These are phyloP conservation scores for Xerocomellus dryophilus DNA, from an alignment of 768 basidiomycete genomes.

Conservation along the genomic window DNA sequence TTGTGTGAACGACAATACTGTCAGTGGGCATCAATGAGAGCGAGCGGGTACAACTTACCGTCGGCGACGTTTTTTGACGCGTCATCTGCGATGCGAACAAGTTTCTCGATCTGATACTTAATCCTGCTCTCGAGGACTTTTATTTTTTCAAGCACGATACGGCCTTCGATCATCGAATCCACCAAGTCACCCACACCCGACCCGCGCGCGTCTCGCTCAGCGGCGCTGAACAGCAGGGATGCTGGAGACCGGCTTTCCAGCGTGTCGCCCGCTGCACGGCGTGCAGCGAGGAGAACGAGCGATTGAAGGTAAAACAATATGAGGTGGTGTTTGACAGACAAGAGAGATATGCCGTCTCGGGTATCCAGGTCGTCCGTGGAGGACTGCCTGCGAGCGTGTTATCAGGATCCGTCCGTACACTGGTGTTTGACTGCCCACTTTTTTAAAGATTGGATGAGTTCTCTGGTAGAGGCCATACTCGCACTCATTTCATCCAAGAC, in stretches of 20 bases:
- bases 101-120: slow-evolving; percentile 94
- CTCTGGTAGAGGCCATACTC: slow-evolving; percentile 60
- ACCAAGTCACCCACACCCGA: slow-evolving; percentile 68
- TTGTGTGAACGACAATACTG: slow-evolving; percentile 30
- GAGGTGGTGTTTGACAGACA: slow-evolving; percentile 83
- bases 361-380: slow-evolving; percentile 44
- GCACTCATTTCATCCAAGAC: slow-evolving; percentile 55
- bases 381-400: slow-evolving; percentile 23
- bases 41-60: slow-evolving; percentile 43
- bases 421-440: slow-evolving; percentile 41
- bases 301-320: slow-evolving; percentile 86
- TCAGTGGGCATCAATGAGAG: background rate
- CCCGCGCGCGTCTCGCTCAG: slow-evolving; percentile 54
- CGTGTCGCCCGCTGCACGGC: slow-evolving; percentile 64
- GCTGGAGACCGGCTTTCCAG: slow-evolving; percentile 51
- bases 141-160: slow-evolving; percentile 86
- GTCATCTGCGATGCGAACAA: slow-evolving; percentile 74
- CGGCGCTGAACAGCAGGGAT: slow-evolving; percentile 47
- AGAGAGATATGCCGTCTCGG: slow-evolving; percentile 82
- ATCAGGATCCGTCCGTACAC: slow-evolving; percentile 13
- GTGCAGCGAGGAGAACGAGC: slow-evolving; percentile 68
- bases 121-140: slow-evolving; percentile 82
- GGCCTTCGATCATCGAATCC: slow-evolving; percentile 73
- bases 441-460: slow-evolving; percentile 50
- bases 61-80: slow-evolving; percentile 46